Evolutionary conservation across 1,284 basidiomycete species (phyloP).

Genomic region (Melanopsichium pennsylvanicum): DNA sequence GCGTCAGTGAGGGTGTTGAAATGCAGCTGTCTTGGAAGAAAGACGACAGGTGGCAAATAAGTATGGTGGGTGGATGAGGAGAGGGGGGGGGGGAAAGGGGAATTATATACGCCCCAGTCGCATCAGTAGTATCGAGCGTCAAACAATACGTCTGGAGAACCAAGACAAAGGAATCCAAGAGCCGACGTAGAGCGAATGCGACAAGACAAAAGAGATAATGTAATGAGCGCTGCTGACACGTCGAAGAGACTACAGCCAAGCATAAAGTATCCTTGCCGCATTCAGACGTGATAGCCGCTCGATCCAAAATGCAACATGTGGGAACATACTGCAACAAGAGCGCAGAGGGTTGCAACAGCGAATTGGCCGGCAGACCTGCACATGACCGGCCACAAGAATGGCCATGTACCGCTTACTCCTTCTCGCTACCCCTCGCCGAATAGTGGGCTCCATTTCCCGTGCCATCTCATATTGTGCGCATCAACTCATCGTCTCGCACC

Average conservation of each 20-base stretch:
- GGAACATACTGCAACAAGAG: not conserved
- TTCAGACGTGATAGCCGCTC: slow-evolving; percentile 21
- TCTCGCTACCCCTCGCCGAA: not conserved
- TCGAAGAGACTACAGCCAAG: slow-evolving; percentile 19
- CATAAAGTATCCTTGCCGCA: slow-evolving; percentile 5
- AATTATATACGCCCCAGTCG: slow-evolving; percentile 12
- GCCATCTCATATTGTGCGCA: slow-evolving; percentile 1
- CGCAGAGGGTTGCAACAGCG: not conserved
- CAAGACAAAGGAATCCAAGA: too few relatives aligned
- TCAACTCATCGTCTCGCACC: not conserved
- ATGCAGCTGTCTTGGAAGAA: not conserved
- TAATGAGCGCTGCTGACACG: too few relatives aligned
- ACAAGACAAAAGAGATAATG: not conserved
- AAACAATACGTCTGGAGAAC: too few relatives aligned
- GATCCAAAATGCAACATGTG: slow-evolving; percentile 3
- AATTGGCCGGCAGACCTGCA: slow-evolving; percentile 1
- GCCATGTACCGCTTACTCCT: slow-evolving; percentile 2
- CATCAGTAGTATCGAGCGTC: not conserved
- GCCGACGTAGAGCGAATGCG: too few relatives aligned
- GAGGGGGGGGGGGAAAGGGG: too few relatives aligned
- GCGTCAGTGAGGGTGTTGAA: not conserved
- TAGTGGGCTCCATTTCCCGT: slow-evolving; percentile 12
- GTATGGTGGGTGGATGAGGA: slow-evolving; percentile 3
- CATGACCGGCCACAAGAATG: slow-evolving; percentile 18
- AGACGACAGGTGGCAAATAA: not conserved